Evolutionary conservation across 768 basidiomycete species (phyloP).

Genomic region (Grammothele lineata): DNA sequence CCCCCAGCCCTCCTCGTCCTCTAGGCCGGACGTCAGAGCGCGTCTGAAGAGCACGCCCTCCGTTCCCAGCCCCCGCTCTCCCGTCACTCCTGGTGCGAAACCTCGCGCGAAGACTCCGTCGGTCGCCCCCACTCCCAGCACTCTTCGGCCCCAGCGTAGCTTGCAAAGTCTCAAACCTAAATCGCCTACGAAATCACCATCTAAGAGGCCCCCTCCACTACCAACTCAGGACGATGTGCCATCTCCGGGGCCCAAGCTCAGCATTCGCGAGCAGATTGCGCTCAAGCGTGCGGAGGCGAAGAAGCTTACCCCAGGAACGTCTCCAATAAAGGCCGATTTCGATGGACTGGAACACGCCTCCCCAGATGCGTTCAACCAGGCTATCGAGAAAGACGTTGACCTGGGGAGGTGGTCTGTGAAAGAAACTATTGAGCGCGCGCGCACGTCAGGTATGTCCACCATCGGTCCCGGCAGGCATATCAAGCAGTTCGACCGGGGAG

Average conservation of each 20-base stretch:
- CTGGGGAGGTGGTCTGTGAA: slow-evolving; percentile 64
- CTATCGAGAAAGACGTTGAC: slow-evolving; percentile 45
- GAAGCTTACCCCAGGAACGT: slow-evolving; percentile 44
- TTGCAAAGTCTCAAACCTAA: slow-evolving; percentile 16
- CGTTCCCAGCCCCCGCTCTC: slow-evolving; percentile 14
- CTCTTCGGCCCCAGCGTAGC: slow-evolving; percentile 19
- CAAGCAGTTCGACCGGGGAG: slow-evolving; percentile 5
- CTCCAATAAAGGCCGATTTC: slow-evolving; percentile 23
- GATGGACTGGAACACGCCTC: slow-evolving; percentile 46
- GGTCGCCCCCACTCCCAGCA: slow-evolving; percentile 5
- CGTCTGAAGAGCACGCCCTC: slow-evolving; percentile 22
- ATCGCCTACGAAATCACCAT: slow-evolving; percentile 15
- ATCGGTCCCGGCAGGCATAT: slow-evolving; percentile 7
- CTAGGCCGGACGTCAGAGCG: slow-evolving; percentile 13
- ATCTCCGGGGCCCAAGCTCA: slow-evolving; percentile 35
- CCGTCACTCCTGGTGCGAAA: slow-evolving; percentile 6
- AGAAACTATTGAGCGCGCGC: slow-evolving; percentile 74
- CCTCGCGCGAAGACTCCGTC: slow-evolving; percentile 4
- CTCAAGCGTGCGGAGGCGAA: slow-evolving; percentile 75
- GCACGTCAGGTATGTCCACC: slow-evolving; percentile 61
- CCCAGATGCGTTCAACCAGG: slow-evolving; percentile 25
- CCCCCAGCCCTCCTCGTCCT: slow-evolving; percentile 31
- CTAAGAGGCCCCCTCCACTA: slow-evolving; percentile 8
- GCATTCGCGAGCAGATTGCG: slow-evolving; percentile 76
- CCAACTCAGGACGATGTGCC: slow-evolving; percentile 7